These are phyloP conservation scores for Sedum album DNA, from an alignment of 164 flowering plant genomes.

Conservation along the genomic window DNA sequence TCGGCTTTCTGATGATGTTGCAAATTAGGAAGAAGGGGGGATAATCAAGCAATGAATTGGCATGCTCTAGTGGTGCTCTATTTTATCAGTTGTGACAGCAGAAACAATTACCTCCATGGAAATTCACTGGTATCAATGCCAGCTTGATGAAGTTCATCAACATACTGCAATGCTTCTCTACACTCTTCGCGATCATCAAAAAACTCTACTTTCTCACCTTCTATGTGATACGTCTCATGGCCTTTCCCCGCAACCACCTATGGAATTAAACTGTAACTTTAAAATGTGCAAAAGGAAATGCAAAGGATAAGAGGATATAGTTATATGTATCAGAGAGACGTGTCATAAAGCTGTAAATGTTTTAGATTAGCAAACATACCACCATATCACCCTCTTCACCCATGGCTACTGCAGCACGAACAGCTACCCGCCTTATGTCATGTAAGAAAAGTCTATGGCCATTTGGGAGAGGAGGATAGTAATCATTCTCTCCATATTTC, in stretches of 20 bases:
- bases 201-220: constrained; percentile 76
- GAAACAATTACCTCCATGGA: constrained; percentile 73
- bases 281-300: not conserved
- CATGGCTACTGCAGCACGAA: constrained; percentile 95
- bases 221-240: constrained; percentile 72
- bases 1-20: not conserved
- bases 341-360: not conserved
- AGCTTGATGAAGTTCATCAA: constrained; percentile 88
- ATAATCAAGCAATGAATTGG: too few species aligned
- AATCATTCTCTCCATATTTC: constrained; percentile 86
- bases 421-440: constrained; percentile 91
- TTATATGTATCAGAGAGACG: not conserved
- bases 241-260: constrained; percentile 97
- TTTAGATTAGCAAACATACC: constrained; percentile 45
- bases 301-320: too few species aligned
- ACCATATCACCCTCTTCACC: constrained; percentile 98
- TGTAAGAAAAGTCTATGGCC: constrained; percentile 89
- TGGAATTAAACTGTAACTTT: constrained; percentile 14
- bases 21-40: not conserved
- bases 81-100: too few species aligned
- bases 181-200: constrained; percentile 96
- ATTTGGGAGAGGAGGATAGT: constrained; percentile 89
- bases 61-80: too few species aligned
- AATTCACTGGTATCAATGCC: constrained; percentile 97
- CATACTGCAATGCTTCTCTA: constrained; percentile 92